Percentiles rank a stretch among this genome's conserved stretches.
Evolutionary conservation across 1,139 yeast species (phyloP).

Genomic region (Debaryomyces nepalensis): DNA sequence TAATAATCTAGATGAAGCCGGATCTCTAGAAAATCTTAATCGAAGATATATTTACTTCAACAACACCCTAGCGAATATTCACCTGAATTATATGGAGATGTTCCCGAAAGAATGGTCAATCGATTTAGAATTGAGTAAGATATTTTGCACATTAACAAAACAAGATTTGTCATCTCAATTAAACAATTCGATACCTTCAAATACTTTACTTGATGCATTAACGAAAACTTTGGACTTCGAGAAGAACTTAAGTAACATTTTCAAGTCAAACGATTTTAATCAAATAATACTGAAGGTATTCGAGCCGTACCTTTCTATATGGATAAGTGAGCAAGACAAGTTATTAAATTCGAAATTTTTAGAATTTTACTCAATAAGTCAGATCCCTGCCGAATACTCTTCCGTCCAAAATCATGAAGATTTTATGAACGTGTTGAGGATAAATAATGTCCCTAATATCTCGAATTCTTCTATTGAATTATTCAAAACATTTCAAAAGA

Average conservation of each 20-base stretch:
- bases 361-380: slow-evolving; percentile 57
- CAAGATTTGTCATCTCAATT: slow-evolving; percentile 55
- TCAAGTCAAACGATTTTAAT: slow-evolving; percentile 47
- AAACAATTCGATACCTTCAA: slow-evolving; percentile 49
- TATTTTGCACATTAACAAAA: slow-evolving; percentile 71
- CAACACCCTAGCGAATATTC: slow-evolving; percentile 66
- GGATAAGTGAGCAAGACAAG: slow-evolving; percentile 88
- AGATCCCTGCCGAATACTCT: slow-evolving; percentile 45
- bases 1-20: slow-evolving; percentile 85
- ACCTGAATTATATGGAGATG: slow-evolving; percentile 50
- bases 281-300: slow-evolving; percentile 71
- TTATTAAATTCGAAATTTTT: slow-evolving; percentile 62
- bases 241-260: slow-evolving; percentile 63
- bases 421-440: slow-evolving; percentile 39
- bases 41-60: slow-evolving; percentile 84
- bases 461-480: slow-evolving; percentile 86
- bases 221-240: slow-evolving; percentile 69
- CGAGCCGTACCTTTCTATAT: slow-evolving; percentile 80
- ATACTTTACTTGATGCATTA: slow-evolving; percentile 54
- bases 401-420: slow-evolving; percentile 29
- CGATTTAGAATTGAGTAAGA: slow-evolving; percentile 58
- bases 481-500: slow-evolving; percentile 73
- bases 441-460: slow-evolving; percentile 59
- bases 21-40: slow-evolving; percentile 82
- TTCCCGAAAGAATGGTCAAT: slow-evolving; percentile 81